A percentile compares a stretch with the other conserved stretches of the same genome.
phyloP scores from a whole-genome alignment of 495 filamentous ascomycete species.

The Hypomontagnella monticulosa region DNA sequence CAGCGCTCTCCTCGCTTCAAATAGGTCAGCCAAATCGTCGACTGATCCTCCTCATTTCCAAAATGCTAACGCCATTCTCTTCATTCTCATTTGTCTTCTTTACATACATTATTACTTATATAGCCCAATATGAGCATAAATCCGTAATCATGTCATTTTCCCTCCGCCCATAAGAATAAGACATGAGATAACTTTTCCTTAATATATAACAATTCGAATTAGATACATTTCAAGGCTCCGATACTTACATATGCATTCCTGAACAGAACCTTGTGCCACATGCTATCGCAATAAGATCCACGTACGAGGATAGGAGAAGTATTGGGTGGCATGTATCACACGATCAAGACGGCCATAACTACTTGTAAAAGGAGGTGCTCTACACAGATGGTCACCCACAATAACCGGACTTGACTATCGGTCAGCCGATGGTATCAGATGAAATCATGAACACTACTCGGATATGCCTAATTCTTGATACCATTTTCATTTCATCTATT shows the following conservation, averaged over 20 bases:
- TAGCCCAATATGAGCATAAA: too few relatives aligned
- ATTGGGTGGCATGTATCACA: slow-evolving; percentile 23
- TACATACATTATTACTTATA: slow-evolving; percentile 1
- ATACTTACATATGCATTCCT: too few relatives aligned
- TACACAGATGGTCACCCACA: background rate
- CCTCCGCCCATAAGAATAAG: too few relatives aligned
- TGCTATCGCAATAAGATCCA: background rate
- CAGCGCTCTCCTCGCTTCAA: background rate
- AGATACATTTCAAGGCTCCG: too few relatives aligned
- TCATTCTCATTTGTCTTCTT: background rate
- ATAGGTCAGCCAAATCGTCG: slow-evolving; percentile 1
- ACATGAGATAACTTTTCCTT: too few relatives aligned
- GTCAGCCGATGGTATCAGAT: too few relatives aligned
- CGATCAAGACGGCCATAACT: background rate
- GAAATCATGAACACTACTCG: too few relatives aligned
- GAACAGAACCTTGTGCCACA: background rate
- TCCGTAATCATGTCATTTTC: too few relatives aligned
- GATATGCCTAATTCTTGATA: too few relatives aligned
- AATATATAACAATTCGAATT: too few relatives aligned
- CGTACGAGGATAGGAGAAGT: background rate
- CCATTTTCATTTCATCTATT: too few relatives aligned
- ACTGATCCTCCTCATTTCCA: background rate
- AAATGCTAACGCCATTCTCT: background rate
- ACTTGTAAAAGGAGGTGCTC: slow-evolving; percentile 20
- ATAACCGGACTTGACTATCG: too few relatives aligned